phyloP scores from a whole-genome alignment of 164 flowering plant genomes.

The Liriodendron chinense region DNA sequence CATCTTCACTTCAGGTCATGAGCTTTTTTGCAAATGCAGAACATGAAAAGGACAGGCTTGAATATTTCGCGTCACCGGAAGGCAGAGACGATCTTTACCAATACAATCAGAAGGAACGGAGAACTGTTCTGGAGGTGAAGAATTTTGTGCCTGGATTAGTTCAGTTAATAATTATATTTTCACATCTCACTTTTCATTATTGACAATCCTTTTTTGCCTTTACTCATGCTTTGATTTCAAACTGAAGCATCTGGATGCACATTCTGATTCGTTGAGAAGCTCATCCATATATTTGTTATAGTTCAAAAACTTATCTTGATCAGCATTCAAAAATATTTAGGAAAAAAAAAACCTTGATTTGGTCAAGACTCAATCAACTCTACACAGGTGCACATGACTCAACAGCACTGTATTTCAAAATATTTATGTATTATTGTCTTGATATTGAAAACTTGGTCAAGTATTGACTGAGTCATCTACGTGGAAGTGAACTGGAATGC shows the following conservation, averaged over 20 bases:
- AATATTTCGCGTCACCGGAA: slow-evolving; percentile 91
- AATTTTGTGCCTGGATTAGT: not conserved
- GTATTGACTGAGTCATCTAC: too few relatives aligned
- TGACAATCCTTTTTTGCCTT: not conserved
- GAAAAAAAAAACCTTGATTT: not conserved
- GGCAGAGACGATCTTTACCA: slow-evolving; percentile 94
- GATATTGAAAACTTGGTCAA: too few relatives aligned
- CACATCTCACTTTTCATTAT: not conserved
- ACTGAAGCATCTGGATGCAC: not conserved
- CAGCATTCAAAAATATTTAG: not conserved
- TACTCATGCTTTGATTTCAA: not conserved
- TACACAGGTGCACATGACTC: not conserved
- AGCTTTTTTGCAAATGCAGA: slow-evolving; percentile 78
- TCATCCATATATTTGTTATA: not conserved
- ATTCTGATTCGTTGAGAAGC: not conserved
- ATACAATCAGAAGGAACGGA: slow-evolving; percentile 88
- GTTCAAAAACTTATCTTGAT: not conserved
- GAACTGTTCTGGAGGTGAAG: slow-evolving; percentile 90
- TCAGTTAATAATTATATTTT: too few relatives aligned
- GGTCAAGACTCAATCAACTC: not conserved
- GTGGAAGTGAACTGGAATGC: too few relatives aligned
- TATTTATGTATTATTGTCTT: too few relatives aligned
- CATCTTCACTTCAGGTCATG: slow-evolving; percentile 58
- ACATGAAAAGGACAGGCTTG: slow-evolving; percentile 94
- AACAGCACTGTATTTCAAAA: not conserved